Conservation (phyloP, 2,329 filamentous ascomycete genomes). For the Penicillium frequentans region DNA sequence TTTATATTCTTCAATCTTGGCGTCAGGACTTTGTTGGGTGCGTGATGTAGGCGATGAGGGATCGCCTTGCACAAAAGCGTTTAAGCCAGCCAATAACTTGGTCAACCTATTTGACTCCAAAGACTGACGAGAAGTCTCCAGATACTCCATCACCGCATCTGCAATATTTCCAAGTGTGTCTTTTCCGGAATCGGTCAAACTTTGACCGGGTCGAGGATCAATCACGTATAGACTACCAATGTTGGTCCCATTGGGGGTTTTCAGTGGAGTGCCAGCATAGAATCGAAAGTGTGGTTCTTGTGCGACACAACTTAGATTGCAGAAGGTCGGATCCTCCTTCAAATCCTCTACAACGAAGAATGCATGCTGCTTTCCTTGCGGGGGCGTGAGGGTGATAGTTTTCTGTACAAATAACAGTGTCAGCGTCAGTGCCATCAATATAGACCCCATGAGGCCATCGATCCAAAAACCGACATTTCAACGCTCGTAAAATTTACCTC, state of each 20-base stretch:
- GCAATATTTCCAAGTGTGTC: constrained; percentile 9
- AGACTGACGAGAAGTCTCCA: constrained; percentile 11
- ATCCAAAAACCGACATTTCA: neutral
- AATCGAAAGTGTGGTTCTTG: constrained; percentile 46
- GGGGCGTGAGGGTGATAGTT: neutral
- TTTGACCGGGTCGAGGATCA: constrained; percentile 4
- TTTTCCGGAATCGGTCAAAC: constrained; percentile 5
- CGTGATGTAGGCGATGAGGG: neutral
- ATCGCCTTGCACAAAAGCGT: constrained; percentile 10
- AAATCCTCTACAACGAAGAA: constrained; percentile 36
- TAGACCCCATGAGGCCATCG: neutral
- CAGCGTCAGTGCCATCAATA: neutral
- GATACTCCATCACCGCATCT: constrained; percentile 14
- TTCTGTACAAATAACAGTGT: neutral
- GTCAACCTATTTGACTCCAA: constrained; percentile 8
- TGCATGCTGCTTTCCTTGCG: neutral
- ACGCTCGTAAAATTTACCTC: neutral
- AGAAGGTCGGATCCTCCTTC: constrained; percentile 34
- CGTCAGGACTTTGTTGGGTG: neutral
- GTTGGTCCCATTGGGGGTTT: constrained; percentile 48
- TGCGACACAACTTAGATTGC: constrained; percentile 32
- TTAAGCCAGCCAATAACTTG: constrained; percentile 9
- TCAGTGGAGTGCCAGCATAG: constrained; percentile 60
- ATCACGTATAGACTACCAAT: constrained; percentile 31
- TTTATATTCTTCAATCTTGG: neutral